Evolutionary conservation across 495 filamentous ascomycete species (phyloP).

Genomic region (Aspergillus kassunensis): DNA sequence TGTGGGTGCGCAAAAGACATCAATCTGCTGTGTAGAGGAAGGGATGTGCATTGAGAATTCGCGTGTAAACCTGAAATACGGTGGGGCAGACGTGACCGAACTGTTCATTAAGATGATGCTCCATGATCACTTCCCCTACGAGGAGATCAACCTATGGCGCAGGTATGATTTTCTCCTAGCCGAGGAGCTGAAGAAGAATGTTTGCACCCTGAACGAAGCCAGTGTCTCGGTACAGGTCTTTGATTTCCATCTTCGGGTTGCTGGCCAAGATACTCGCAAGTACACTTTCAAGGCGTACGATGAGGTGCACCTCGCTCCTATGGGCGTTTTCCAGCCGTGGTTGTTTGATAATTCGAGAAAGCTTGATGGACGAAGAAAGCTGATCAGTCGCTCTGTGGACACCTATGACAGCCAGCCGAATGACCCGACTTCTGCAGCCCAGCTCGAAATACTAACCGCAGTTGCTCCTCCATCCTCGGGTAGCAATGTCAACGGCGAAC

Average conservation of each 20-base stretch:
- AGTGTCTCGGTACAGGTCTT: slow-evolving; percentile 75
- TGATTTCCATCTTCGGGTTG: slow-evolving; percentile 84
- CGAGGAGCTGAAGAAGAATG: slow-evolving; percentile 89
- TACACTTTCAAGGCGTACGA: slow-evolving; percentile 95
- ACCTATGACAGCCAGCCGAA: slow-evolving; percentile 88
- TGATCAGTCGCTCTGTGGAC: slow-evolving; percentile 83
- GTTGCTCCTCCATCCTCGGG: slow-evolving; percentile 58
- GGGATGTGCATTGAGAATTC: slow-evolving; percentile 93
- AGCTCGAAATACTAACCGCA: slow-evolving; percentile 67
- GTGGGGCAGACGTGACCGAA: slow-evolving; percentile 88
- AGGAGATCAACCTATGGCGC: slow-evolving; percentile 84
- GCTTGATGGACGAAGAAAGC: slow-evolving; percentile 67
- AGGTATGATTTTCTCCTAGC: slow-evolving; percentile 90
- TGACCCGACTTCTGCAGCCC: slow-evolving; percentile 82
- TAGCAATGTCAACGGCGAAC: slow-evolving; percentile 31
- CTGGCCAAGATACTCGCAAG: slow-evolving; percentile 82
- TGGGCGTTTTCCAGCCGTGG: slow-evolving; percentile 82
- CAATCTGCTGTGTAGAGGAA: slow-evolving; percentile 95
- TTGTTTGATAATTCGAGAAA: slow-evolving; percentile 81
- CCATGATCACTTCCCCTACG: slow-evolving; percentile 87
- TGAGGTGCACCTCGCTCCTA: slow-evolving; percentile 82
- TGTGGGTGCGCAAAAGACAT: slow-evolving; percentile 96
- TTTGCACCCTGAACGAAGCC: slow-evolving; percentile 79
- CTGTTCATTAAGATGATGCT: slow-evolving; percentile 97
- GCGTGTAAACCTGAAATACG: slow-evolving; percentile 87